Base-by-base conservation (phyloP, 129 eudicot species). In the Chrysanthemum makinoi region DNA sequence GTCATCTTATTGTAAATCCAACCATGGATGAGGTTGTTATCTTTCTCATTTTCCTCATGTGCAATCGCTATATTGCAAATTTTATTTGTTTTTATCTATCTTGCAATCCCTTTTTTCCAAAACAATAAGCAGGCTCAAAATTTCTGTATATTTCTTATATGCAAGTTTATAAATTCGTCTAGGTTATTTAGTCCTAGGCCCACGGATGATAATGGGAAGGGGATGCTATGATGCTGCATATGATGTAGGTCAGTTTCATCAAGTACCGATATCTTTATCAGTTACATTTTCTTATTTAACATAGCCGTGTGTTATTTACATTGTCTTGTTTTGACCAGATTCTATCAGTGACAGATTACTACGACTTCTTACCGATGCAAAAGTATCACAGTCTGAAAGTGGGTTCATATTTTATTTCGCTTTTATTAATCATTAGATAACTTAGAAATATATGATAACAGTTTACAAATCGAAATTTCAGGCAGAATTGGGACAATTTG, bases 11-110 rank as follows among this genome's bases (percentile, higher is more conserved):
- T 57, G 88, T 95, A 24, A 90, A 95, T 84, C 99, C 97, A 75
- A 95, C 82, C 82, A 84, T 86, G 94, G 99, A 90, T 72, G 97
- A 95, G 97, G 97, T 95, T 82, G 10, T 49, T 62, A 72, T 64
- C 24, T 39, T 17, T 48, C 19, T 46, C 49, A 16, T 11, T 4
- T 16, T 14, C 43, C 26, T 5, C 35, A 20, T 69, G 48, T 55
- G 53, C 56, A 28, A 51, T 26, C 63, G 33, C 3, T 52, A 35
- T 70, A 19, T 8, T 14, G 18, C 13, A 4, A 12, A 17, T 66
- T 47, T 5, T 20, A 8, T 47, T 10, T 66, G 20, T 20, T 20
- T 20, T 20, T 20, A 20, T 20, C 20, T 20, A 20, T 20, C 20
- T 20, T 20, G 20, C 20, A 20, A 20, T 20, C 20, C 11, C 35